Conservation (phyloP, 495 filamentous ascomycete genomes). For the Hypoxylon lenormandii region DNA sequence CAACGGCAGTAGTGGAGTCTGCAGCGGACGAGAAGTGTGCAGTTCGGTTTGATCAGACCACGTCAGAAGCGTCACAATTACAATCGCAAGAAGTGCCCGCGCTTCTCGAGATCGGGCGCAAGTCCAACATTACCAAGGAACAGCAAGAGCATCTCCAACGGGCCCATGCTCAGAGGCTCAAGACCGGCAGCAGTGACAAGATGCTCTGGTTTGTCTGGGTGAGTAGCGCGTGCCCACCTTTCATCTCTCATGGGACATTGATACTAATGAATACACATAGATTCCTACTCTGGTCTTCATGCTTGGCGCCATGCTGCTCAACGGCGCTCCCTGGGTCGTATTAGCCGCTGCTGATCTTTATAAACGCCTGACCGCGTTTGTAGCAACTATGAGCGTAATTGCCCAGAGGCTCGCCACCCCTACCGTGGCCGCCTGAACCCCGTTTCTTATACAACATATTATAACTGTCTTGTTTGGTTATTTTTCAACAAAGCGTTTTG, state of each 20-base stretch:
- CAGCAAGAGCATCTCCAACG: conserved; percentile 78
- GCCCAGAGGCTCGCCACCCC: conserved; percentile 18
- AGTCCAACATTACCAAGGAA: conserved; percentile 71
- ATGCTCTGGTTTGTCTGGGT: conserved; percentile 91
- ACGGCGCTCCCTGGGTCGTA: conserved; percentile 68
- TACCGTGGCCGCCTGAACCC: conserved; percentile 3
- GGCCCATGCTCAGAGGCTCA: conserved; percentile 79
- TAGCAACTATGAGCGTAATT: conserved; percentile 36
- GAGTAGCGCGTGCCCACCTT: conserved; percentile 40
- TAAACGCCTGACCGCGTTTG: conserved; percentile 15
- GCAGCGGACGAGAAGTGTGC: conserved; percentile 76
- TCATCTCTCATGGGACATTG: background rate
- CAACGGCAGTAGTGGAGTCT: conserved; percentile 72
- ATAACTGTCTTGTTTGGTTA: conserved; percentile 2
- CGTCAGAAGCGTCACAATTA: conserved; percentile 16
- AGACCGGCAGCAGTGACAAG: conserved; percentile 77
- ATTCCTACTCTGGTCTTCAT: conserved; percentile 68
- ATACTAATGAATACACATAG: conserved; percentile 36
- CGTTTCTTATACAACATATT: background rate
- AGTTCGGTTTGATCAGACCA: conserved; percentile 64
- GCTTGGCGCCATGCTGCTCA: conserved; percentile 72
- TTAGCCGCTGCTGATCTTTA: conserved; percentile 49
- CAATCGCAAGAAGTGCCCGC: conserved; percentile 52
- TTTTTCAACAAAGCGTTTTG: conserved; percentile 32
- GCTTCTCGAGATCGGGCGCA: conserved; percentile 65